Evolutionary conservation across 352 stramenopile genomes (phyloP).

Genomic region (Porosira glacialis): DNA sequence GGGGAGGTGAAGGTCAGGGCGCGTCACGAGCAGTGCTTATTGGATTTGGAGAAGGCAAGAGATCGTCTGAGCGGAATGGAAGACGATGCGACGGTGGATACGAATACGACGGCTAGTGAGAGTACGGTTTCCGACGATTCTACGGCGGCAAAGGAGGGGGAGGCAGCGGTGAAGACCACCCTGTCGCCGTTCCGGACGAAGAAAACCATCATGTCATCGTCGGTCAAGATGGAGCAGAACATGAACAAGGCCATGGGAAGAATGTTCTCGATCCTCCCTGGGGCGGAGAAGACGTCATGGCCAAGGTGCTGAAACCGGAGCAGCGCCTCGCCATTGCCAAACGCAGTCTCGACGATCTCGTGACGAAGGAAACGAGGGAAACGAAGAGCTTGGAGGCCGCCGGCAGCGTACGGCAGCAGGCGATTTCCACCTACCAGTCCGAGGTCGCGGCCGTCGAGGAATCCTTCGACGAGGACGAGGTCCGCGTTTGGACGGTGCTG

Average conservation of each 20-base stretch:
- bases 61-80: slow-evolving; percentile 43
- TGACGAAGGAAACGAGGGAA: slow-evolving; percentile 52
- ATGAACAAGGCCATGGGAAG: slow-evolving; percentile 55
- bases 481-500: slow-evolving; percentile 44
- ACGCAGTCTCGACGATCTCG: slow-evolving; percentile 49
- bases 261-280: slow-evolving; percentile 54
- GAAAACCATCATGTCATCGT: no score
- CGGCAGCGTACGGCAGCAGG: slow-evolving; percentile 28
- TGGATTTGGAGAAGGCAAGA: slow-evolving; percentile 48
- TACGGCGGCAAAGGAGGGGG: background rate
- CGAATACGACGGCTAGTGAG: no score
- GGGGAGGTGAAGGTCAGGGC: slow-evolving; percentile 48
- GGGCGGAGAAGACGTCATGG: slow-evolving; percentile 64
- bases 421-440: slow-evolving; percentile 40
- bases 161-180: slow-evolving; percentile 1
- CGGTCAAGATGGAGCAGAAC: slow-evolving; percentile 21
- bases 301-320: slow-evolving; percentile 62
- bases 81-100: slow-evolving; percentile 15
- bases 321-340: slow-evolving; percentile 48
- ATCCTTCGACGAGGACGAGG: slow-evolving; percentile 58
- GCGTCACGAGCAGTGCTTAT: slow-evolving; percentile 53
- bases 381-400: slow-evolving; percentile 49
- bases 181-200: no score
- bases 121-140: no score
- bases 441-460: slow-evolving; percentile 33